These are phyloP conservation scores for Teratosphaeria nubilosa DNA, from an alignment of 2,329 filamentous ascomycete genomes.

Conservation along the genomic window DNA sequence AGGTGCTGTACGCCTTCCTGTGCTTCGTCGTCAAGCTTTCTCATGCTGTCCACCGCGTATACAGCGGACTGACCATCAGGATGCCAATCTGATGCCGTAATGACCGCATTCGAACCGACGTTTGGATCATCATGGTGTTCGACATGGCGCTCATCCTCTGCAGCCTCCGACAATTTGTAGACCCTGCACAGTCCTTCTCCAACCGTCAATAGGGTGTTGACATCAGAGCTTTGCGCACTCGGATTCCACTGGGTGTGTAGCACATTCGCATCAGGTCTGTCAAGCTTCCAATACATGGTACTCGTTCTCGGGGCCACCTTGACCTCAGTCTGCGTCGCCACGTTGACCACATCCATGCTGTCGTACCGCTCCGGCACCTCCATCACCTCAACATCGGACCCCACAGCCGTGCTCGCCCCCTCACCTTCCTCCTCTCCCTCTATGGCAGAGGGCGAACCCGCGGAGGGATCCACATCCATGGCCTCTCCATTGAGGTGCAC, in stretches of 20 bases:
- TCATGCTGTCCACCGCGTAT: constrained; percentile 19
- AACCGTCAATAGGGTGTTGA: constrained; percentile 21
- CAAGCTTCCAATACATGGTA: constrained; percentile 25
- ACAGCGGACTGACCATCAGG: constrained; percentile 21
- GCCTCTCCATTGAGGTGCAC: constrained; percentile 34
- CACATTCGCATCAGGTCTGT: constrained; percentile 20
- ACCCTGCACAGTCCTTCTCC: constrained; percentile 25
- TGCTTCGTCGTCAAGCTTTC: constrained; percentile 12
- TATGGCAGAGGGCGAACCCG: constrained; percentile 10
- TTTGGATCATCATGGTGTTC: constrained; percentile 18
- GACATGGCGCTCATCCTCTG: constrained; percentile 13
- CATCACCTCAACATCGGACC: constrained; percentile 15
- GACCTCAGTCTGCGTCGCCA: constrained; percentile 24
- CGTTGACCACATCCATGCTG: constrained; percentile 18
- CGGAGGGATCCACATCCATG: constrained; percentile 34
- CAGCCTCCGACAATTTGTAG: constrained; percentile 20
- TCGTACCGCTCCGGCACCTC: constrained; percentile 22
- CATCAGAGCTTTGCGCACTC: constrained; percentile 7
- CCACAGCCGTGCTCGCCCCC: constrained; percentile 15
- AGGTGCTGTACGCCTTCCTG: constrained; percentile 14
- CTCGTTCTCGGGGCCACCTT: constrained; percentile 23
- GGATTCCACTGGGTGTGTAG: constrained; percentile 24
- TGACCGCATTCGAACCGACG: constrained; percentile 15
- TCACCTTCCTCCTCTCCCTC: constrained; percentile 16
- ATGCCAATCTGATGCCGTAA: constrained; percentile 27